These are phyloP conservation scores for Backusella tarrabulga DNA, from an alignment of 192 early-diverging fungal genomes.

Conservation along the genomic window DNA sequence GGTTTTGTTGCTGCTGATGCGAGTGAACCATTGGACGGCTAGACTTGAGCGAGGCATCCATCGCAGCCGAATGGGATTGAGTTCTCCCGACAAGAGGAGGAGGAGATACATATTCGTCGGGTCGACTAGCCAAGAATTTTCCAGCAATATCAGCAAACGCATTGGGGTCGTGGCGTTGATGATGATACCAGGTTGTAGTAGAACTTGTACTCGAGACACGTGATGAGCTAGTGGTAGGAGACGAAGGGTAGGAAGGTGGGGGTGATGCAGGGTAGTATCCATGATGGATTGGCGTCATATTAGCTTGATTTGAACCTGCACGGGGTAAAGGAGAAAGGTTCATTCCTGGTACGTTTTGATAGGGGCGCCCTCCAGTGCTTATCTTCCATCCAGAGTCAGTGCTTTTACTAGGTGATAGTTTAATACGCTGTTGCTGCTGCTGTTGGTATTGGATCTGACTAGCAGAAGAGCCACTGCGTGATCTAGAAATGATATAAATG, in stretches of 20 bases:
- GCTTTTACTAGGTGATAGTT: not conserved
- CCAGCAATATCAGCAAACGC: not conserved
- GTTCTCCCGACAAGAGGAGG: not conserved
- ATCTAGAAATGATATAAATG: constrained; percentile 6
- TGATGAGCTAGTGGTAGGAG: constrained; percentile 39
- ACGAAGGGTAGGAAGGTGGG: constrained; percentile 41
- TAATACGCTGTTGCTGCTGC: constrained; percentile 8
- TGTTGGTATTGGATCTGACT: constrained; percentile 1
- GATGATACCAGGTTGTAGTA: constrained; percentile 32
- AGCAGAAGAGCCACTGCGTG: constrained; percentile 14
- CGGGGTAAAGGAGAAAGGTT: constrained; percentile 33
- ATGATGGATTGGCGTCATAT: constrained; percentile 5
- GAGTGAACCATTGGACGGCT: not conserved
- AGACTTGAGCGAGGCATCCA: not conserved
- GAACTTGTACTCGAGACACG: constrained; percentile 19
- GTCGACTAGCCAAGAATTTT: constrained; percentile 39
- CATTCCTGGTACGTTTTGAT: constrained; percentile 27
- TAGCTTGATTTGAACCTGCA: not conserved
- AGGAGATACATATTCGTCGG: not conserved
- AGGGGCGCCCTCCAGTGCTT: constrained; percentile 6
- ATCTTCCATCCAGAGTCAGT: constrained; percentile 9
- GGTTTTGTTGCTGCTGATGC: constrained; percentile 21
- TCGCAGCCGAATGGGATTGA: constrained; percentile 14
- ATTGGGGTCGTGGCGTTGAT: constrained; percentile 36
- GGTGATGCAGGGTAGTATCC: constrained; percentile 47